Base-by-base conservation (phyloP, 1,284 basidiomycete genomes). In the Cryptococcus sp. region DNA sequence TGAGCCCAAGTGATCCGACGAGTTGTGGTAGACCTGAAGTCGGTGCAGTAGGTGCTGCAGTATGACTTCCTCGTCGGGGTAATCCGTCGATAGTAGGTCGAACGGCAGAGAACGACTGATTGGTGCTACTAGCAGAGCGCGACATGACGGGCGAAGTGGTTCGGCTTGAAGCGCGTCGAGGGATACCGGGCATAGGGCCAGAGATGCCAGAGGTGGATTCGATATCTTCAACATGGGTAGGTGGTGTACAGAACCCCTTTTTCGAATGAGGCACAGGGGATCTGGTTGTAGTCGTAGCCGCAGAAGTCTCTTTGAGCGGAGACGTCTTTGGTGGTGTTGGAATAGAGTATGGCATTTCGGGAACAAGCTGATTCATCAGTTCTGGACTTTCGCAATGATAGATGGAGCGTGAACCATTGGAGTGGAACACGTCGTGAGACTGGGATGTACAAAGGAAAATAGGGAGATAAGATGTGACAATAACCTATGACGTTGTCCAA, bases 321-420 rank as follows among this genome's bases (percentile, higher is more conserved):
- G 69, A 67, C 16, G 60, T 52, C 10, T 63, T 39, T 2, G 70
- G 66, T 1, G 67, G 58, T 7, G 64, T 66, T 11, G 73, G 73
- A 40, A 69, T 66, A 11, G 72, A 62, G 69, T 75, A 74, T 11
- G 72, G 72, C 73, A 74, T 75, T 28, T 28, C 11, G 28, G 4
- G 11, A 11, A 28, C 28, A 28, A 28, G 28, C 28, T 45, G 10
- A 19, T 10, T 24, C 7, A 46, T 51, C 28, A 51, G 50, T 46
- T 9, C 31, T 24, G 22, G 4, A n/a, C 34, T 39, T n/a, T 25
- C 7, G 31, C 19, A 44, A 44, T 24, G 36, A 43, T 24, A 39
- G 34, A 32, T 32, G 40, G 28, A 45, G 4, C 31, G 34, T 45
- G 32, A 37, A 48, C 51, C 34, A 37, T 48, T 47, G 45, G 45